Base-by-base conservation (phyloP, 73 alveolate species). In the Diophrys appendiculata region DNA sequence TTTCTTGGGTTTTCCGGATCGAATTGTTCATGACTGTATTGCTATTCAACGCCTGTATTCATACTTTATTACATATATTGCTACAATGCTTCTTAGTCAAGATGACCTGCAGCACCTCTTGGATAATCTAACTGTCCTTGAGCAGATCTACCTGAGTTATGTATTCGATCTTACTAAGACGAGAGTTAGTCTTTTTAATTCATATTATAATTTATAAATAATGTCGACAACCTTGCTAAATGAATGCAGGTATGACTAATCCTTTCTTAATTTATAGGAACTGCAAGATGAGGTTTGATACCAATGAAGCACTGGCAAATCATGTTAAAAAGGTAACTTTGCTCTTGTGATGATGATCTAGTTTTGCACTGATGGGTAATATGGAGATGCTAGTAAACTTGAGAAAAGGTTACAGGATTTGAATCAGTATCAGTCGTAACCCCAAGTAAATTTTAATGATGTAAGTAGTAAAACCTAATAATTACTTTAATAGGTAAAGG, bases 251-350 rank as follows among this genome's bases (percentile, higher is more conserved):
- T 75, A 75, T 29, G 65, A 24, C 23, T 11, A 70, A 25, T 70
- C 22, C 18, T 33, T 29, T 2, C 28, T 11, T 33, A 27, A 52
- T 32, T 26, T 33, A 28, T 84, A 84, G 92, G 69, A 70, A 77
- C 52, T 84, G 92, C 27, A 76, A 84, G 32, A 84, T 84, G 92
- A 77, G 84, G 65, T 84, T 84, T 77, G 92, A 84, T 54, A 29
- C 78, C 13, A 28, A 69, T 11, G 76, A 35, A 34, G 52, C 86
- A 54, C 55, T 84, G 24, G 92, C 88, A 14, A 84, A 84, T 60
- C 92, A 84, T 43, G 92, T 84, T 60, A 84, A 84, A 43, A 84
- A 84, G 70, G 89, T 80, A 35, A 54, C 26, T 3, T 1, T 22
- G 35, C 22, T 33, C 69, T 18, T 8, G 43, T 35, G 11, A 69